Evolutionary conservation across 1,284 basidiomycete genomes (phyloP).

Genomic region (Fistulina hepatica): DNA sequence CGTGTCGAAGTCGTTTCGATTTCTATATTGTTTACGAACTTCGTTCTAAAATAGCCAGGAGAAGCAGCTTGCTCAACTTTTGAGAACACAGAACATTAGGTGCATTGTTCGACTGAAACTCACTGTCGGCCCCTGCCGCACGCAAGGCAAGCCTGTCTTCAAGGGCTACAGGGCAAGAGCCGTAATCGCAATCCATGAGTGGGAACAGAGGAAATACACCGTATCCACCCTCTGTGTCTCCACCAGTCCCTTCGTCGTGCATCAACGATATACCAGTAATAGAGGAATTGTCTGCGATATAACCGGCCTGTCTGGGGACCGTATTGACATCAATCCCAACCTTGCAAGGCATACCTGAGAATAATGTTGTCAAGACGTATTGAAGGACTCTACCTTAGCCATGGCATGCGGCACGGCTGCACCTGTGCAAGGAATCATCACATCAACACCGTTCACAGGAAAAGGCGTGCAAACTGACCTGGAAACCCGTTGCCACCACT

Average conservation of each 20-base stretch:
- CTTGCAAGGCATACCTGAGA: slow-evolving; percentile 17
- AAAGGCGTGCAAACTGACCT: slow-evolving; percentile 19
- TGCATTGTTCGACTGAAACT: slow-evolving; percentile 1
- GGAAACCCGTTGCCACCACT: slow-evolving; percentile 41
- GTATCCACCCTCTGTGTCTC: slow-evolving; percentile 38
- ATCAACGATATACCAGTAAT: slow-evolving; percentile 38
- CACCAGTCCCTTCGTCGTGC: slow-evolving; percentile 44
- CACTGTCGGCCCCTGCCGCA: slow-evolving; percentile 31
- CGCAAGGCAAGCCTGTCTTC: slow-evolving; percentile 29
- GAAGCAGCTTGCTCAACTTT: slow-evolving; percentile 22
- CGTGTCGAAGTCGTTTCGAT: slow-evolving; percentile 37
- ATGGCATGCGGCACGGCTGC: slow-evolving; percentile 41
- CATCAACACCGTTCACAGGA: background rate
- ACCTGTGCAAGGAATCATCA: slow-evolving; percentile 15
- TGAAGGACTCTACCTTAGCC: slow-evolving; percentile 29
- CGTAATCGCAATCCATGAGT: slow-evolving; percentile 29
- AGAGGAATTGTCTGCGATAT: slow-evolving; percentile 31
- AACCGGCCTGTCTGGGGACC: slow-evolving; percentile 35
- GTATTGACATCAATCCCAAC: slow-evolving; percentile 40
- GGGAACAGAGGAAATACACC: slow-evolving; percentile 41
- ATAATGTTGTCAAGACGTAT: background rate
- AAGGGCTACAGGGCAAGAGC: slow-evolving; percentile 31
- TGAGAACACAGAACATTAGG: background rate
- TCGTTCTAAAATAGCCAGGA: slow-evolving; percentile 38
- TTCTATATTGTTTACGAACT: slow-evolving; percentile 35